Evolutionary conservation across 805 yeast genomes (phyloP), one percentile per base, ranked within the genome.

Genomic region (Saccharomyces mikatae): DNA sequence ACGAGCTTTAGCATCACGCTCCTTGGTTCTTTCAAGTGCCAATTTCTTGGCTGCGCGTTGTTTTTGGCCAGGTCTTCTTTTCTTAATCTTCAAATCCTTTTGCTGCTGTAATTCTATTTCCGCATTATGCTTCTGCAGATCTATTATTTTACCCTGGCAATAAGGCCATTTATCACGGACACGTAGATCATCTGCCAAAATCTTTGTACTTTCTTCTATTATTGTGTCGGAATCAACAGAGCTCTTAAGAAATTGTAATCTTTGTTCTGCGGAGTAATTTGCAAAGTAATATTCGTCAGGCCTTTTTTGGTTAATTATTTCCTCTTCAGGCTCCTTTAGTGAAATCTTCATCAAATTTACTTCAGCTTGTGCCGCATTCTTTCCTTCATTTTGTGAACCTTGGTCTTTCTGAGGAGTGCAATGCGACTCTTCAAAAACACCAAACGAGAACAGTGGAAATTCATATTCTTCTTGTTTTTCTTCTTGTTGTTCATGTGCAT

Each of bases 1-100:
- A 26, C 57, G 52, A 2, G 53, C 62, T 52, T 55, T 56, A 26
- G 56, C 57, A 48, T 59, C 59, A 50, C 74, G 66, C 47, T 61
- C 65, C 28, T 55, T 28, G 26, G 58, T 62, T 32, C 62, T 58
- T 50, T 60, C 56, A 26, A 50, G 49, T 6, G 67, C 73, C 14
- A 55, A 21, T 53, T 58, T 63, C 44, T 55, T 63, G 2, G 71
- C 71, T 14, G 55, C 26, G 41, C 73, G 62, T 56, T 70, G 74
- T 28, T 63, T 68, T 52, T 70, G 60, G 28, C 74, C 66, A 1
- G 69, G 67, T 52, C 66, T 66, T 48, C 68, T 62, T 17, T 58
- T 62, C 47, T 54, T 63, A 22, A 57, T 22, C 9, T 47, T 61
- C 26, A 32, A 49, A 36, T 53, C 61, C 41, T 61, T 58, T 3